Base-by-base conservation (phyloP, 805 yeast genomes). In the Zygotorulaspora chibaensis region DNA sequence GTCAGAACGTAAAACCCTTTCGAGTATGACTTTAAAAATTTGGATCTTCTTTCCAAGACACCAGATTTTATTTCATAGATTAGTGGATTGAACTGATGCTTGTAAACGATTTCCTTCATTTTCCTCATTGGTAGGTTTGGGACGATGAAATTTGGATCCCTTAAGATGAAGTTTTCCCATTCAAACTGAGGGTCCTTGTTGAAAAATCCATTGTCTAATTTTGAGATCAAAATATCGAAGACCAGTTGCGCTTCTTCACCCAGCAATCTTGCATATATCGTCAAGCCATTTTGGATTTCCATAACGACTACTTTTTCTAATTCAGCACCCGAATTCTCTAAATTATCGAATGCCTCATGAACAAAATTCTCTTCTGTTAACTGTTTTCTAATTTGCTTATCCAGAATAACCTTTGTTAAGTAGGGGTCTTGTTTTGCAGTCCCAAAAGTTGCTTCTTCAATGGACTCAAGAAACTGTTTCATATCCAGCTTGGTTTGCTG, bases 1-100 rank as follows among this genome's bases (percentile, higher is more conserved):
- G 99, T 89, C 54, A 91, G 72, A 15, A 91, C 96, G 62, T 88
- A 93, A 81, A 85, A 93, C 3, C 93, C 96, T 51, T 81, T 77
- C 3, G 95, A 80, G 66, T 89, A 93, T n/a, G 91, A 84, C 70
- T 90, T 90, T 53, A 93, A 73, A 63, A 80, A 90, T 72, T 91
- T 91, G 6, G 97, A 87, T 58, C 96, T 77, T 65, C 96, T 78
- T 65, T 93, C 98, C 52, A 91, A 72, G 52, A 74, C 78, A 2
- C 97, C 96, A 10, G 88, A 78, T 43, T 87, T 78, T 31, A 90
- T 75, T 53, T 79, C 82, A 42, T 65, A 69, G 11, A 90, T 79
- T 52, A 87, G 70, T 10, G 88, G 80, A 44, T 88, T 85, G 56
- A 75, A 75, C 59, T 80, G 86, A 59, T 82, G 75, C 26, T 81